Conservation (phyloP, 208 protist genomes). For the Trypanosoma mega region DNA sequence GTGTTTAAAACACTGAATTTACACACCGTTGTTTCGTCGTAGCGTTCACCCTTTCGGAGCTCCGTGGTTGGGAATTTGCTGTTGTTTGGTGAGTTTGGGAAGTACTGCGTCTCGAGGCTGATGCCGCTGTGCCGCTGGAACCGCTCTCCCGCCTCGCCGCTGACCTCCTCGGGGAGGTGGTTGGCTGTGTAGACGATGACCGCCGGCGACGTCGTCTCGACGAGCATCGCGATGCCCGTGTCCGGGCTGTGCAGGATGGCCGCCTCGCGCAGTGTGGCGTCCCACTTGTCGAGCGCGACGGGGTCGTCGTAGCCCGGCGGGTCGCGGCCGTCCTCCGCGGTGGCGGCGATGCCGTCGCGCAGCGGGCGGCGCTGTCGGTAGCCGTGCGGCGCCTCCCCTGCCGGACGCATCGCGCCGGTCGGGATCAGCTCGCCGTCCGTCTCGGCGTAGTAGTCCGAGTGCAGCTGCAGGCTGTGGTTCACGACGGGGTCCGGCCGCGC, state of each 20-base stretch:
- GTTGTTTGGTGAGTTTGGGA: conserved; percentile 73
- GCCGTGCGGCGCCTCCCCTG: conserved; percentile 50
- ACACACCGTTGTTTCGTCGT: conserved; percentile 64
- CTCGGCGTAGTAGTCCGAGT: conserved; percentile 46
- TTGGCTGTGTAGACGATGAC: conserved; percentile 74
- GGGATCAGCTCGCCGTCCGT: conserved; percentile 32
- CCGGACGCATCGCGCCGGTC: conserved; percentile 29
- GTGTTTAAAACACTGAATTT: conserved; percentile 56
- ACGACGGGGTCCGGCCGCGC: conserved; percentile 38
- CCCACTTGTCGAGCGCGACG: conserved; percentile 69
- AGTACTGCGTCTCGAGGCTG: conserved; percentile 77
- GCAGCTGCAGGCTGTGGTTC: conserved; percentile 60
- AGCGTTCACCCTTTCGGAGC: conserved; percentile 60
- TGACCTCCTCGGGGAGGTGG: conserved; percentile 46
- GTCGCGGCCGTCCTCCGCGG: conserved; percentile 24
- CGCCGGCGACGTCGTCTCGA: conserved; percentile 66
- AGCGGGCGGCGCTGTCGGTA: conserved; percentile 48
- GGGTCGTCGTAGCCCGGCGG: conserved; percentile 70
- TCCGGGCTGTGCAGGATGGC: conserved; percentile 60
- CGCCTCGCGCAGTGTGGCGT: conserved; percentile 55
- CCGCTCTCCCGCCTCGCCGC: conserved; percentile 50
- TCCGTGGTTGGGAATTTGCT: conserved; percentile 53
- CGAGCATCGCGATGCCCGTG: conserved; percentile 58
- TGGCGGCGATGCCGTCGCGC: conserved; percentile 18
- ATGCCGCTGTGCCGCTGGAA: conserved; percentile 64